Evolutionary conservation across 1,284 basidiomycete genomes (phyloP), one percentile per base, ranked within the genome.

Genomic region (Cutaneotrichosporon dermatis): DNA sequence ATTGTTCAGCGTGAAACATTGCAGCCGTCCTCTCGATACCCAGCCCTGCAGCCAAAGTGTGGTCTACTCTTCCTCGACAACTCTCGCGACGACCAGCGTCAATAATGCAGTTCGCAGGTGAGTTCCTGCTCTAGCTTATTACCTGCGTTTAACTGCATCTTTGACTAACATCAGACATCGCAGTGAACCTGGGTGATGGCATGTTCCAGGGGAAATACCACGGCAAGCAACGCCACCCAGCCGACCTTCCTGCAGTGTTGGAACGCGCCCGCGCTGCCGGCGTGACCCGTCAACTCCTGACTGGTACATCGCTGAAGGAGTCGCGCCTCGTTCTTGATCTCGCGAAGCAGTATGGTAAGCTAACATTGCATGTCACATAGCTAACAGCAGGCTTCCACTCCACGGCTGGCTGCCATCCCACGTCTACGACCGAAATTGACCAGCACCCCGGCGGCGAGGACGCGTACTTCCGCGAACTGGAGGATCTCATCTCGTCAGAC

Each of bases 381-480:
- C 59, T 61, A 16, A 61, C 25, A 4, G 3, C 63, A 87, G 87
- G 81, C 6, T 76, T 91, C 16, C 90, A 87, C 71, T 84, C 86
- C 7, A 94, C 91, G 0, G 85, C 88, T 1, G 92, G 92, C 15
- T 89, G 88, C 65, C 92, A 95, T 76, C 92, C 92, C 0, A 93
- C 90, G 6, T 86, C 89, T 13, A 85, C 88, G 0, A 76, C 70
- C 4, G 88, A 93, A 71, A 88, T 93, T 65, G 86, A 88, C 41
- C 76, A 81, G 52, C 82, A 83, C 70, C 76, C 78, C 1, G 82
- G 79, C 6, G 87, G 89, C 0, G 82, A 84, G 1, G 82, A 83
- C 0, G 86, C 79, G 3, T 94, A 92, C 70, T 75, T 92, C 6
- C 63, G 77, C 11, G 84, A 82, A 10, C 77, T 92, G 15, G 84